Base-by-base conservation (phyloP, 2,329 filamentous ascomycete species). In the Monosporascus cannonballus region DNA sequence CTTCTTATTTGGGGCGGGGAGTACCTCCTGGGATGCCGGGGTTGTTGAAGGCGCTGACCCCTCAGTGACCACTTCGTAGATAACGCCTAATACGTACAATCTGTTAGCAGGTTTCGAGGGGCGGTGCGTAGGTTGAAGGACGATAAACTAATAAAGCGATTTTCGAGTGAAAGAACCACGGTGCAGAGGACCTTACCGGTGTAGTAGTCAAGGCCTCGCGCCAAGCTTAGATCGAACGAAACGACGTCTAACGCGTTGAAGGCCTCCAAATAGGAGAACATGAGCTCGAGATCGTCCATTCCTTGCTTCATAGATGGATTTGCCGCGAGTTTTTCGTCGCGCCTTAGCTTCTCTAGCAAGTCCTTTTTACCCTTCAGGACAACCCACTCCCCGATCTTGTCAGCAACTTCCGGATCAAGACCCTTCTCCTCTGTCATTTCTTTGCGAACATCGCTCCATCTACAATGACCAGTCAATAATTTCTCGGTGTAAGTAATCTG, bases 381-480 rank as follows among this genome's bases (percentile, higher is more conserved):
- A 6, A 89, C 87, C 66, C 86, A 90, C 59, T 81, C 79, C 57
- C 86, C 85, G 60, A 91, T 90, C 63, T 82, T 83, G 67, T 90
- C 86, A 41, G 88, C 87, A 27, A 88, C 77, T 17, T 76, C 81
- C 15, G 73, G 70, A 41, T 82, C 79, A 1, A 92, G 74, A 1
- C 86, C 87, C 69, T 90, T 91, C 53, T 89, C 84, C 57, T 89
- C 85, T 1, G 82, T 81, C 87, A 91, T 91, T 67, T 90, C 87
- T 64, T 82, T 83, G 61, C 82, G 80, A 46, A 91, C 87, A 59
- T 90, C 86, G 44, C 77, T 77, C 86, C 87, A 90, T 3, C 42
- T 46, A 15, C 14, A 18, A 30, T 15, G 17, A 1, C 8, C 14
- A 46, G 42, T 46, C 42, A 46, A 24, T n/a, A 46, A 14, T 18